phyloP scores from a whole-genome alignment of 768 basidiomycete species.

The Amanita brunnescens region DNA sequence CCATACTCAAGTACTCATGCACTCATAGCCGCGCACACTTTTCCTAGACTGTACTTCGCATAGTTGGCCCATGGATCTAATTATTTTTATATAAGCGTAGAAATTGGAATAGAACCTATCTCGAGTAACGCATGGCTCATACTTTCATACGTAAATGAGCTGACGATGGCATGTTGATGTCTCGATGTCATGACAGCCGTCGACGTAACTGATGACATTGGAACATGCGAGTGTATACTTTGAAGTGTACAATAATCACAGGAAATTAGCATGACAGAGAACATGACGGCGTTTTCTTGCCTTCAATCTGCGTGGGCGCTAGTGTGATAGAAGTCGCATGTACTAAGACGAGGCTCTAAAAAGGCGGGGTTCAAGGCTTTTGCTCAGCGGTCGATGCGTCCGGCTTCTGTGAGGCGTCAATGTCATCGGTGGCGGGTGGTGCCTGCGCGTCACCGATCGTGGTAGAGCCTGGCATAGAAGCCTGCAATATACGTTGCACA shows the following conservation, averaged over 20 bases:
- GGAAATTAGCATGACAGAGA: not conserved
- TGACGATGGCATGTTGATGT: not conserved
- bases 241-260: not conserved
- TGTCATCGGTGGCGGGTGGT: not conserved
- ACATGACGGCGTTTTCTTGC: not conserved
- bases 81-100: slow-evolving; percentile 8
- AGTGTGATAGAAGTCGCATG: not conserved
- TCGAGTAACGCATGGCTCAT: not conserved
- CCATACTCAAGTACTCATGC: too few species aligned
- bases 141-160: not conserved
- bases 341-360: not conserved
- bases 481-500: slow-evolving; percentile 36
- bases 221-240: not conserved
- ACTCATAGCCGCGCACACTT: not conserved
- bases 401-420: not conserved
- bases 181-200: not conserved
- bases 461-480: slow-evolving; percentile 22
- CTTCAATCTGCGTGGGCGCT: not conserved
- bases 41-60: slow-evolving; percentile 12
- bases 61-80: slow-evolving; percentile 5
- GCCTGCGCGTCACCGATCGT: slow-evolving; percentile 10
- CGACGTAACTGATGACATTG: not conserved
- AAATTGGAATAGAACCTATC: not conserved
- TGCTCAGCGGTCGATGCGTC: not conserved
- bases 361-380: not conserved